Conservation (phyloP, 2,329 filamentous ascomycete genomes). For the Didymellaceae sp. region DNA sequence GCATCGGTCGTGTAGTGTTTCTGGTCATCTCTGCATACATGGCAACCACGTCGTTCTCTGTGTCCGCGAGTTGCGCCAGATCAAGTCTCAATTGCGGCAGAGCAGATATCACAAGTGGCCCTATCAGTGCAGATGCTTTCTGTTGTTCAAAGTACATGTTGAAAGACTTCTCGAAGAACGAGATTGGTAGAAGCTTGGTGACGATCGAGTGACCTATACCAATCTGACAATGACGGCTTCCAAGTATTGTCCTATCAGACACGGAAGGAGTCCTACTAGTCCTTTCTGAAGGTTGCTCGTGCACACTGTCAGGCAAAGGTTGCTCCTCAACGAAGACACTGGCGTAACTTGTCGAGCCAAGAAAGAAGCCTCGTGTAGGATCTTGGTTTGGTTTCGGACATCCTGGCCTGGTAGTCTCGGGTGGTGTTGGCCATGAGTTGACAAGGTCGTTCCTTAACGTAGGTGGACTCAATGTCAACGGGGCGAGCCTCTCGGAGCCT, state of each 20-base stretch:
- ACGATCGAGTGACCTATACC: slow-evolving; percentile 36
- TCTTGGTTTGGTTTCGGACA: slow-evolving; percentile 28
- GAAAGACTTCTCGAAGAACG: slow-evolving; percentile 37
- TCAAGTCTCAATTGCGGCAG: slow-evolving; percentile 42
- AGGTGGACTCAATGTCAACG: slow-evolving; percentile 37
- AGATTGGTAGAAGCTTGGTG: slow-evolving; percentile 38
- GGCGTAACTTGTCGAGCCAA: slow-evolving; percentile 48
- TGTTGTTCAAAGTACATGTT: slow-evolving; percentile 37
- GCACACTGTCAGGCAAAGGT: slow-evolving; percentile 37
- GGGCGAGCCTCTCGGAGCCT: slow-evolving; percentile 29
- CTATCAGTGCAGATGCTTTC: slow-evolving; percentile 35
- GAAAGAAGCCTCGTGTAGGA: slow-evolving; percentile 38
- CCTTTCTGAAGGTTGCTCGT: slow-evolving; percentile 38
- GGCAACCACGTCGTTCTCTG: slow-evolving; percentile 25
- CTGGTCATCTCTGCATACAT: slow-evolving; percentile 42
- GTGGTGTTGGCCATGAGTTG: slow-evolving; percentile 40
- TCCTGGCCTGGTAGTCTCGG: slow-evolving; percentile 33
- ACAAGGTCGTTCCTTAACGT: slow-evolving; percentile 34
- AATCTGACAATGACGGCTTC: slow-evolving; percentile 40
- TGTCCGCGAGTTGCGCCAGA: slow-evolving; percentile 31
- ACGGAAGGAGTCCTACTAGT: slow-evolving; percentile 32
- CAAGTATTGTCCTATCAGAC: slow-evolving; percentile 22
- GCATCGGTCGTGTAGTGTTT: slow-evolving; percentile 41
- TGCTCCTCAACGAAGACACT: slow-evolving; percentile 42
- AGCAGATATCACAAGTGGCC: slow-evolving; percentile 39